Evolutionary conservation across 257 asterid species (phyloP).

Genomic region (Solanum habrochaites): DNA sequence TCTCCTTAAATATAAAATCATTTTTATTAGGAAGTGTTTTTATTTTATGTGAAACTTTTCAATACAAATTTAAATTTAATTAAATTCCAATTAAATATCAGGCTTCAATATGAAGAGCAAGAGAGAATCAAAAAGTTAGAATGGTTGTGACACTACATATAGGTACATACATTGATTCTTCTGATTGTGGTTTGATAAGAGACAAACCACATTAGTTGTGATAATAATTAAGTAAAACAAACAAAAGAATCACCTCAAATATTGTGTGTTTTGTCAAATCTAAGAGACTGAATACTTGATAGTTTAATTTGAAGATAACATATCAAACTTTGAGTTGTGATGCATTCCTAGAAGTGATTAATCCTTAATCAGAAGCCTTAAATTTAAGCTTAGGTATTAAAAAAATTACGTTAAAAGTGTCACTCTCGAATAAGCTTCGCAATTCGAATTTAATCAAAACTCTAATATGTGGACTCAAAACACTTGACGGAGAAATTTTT

Average conservation of each 20-base stretch:
- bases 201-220: background rate
- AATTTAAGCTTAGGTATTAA: fast-evolving
- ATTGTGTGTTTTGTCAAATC: background rate
- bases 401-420: fast-evolving
- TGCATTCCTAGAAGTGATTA: too few relatives aligned
- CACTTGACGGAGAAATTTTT: too few relatives aligned
- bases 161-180: background rate
- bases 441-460: too few relatives aligned
- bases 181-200: background rate
- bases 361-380: fast-evolving
- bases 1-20: too few relatives aligned
- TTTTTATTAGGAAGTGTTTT: fast-evolving
- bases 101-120: too few relatives aligned
- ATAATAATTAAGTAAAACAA: background rate
- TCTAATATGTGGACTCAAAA: too few relatives aligned
- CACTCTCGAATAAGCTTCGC: fast-evolving
- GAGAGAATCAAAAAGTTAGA: too few relatives aligned
- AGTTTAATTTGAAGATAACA: background rate
- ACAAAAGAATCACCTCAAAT: background rate
- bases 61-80: too few relatives aligned
- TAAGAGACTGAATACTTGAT: background rate
- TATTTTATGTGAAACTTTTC: too few relatives aligned
- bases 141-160: background rate
- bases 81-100: too few relatives aligned
- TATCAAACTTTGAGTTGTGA: fast-evolving